Evolutionary conservation across 2,329 filamentous ascomycete species (phyloP).

Genomic region (Aspergillus pseudoglaucus): DNA sequence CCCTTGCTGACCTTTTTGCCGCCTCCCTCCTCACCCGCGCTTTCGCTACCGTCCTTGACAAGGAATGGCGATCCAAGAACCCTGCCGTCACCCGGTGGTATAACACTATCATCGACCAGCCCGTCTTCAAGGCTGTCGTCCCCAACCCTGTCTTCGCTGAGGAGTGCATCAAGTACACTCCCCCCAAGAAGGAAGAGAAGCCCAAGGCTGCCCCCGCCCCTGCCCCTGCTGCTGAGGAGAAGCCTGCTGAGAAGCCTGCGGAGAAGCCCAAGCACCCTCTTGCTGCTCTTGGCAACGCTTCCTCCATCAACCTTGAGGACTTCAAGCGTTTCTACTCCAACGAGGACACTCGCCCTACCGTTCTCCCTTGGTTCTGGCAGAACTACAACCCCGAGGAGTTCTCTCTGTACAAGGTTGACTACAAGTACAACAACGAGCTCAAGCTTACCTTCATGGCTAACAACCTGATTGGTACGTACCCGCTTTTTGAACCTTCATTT

Average conservation of each 20-base stretch:
- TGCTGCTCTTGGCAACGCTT: conserved; percentile 65
- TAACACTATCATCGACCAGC: conserved; percentile 86
- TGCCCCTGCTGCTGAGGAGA: conserved; percentile 41
- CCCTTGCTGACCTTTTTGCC: conserved; percentile 87
- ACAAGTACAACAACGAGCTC: conserved; percentile 99
- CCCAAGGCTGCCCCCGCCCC: conserved; percentile 63
- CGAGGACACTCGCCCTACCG: conserved; percentile 71
- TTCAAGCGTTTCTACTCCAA: conserved; percentile 99
- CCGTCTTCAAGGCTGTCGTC: conserved; percentile 77
- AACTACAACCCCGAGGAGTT: conserved; percentile 91
- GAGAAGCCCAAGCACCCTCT: conserved; percentile 95
- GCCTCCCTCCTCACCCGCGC: conserved; percentile 73
- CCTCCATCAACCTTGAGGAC: conserved; percentile 82
- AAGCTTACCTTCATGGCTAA: conserved; percentile 97
- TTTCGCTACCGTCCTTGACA: conserved; percentile 92
- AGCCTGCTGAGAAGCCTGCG: conserved; percentile 45
- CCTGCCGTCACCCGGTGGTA: conserved; percentile 91
- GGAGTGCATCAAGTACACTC: conserved; percentile 65
- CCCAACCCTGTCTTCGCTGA: conserved; percentile 73
- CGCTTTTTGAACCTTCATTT: background rate
- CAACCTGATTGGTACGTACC: conserved; percentile 76
- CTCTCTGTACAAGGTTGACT: conserved; percentile 88
- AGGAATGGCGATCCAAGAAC: conserved; percentile 74
- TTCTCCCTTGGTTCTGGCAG: conserved; percentile 98
- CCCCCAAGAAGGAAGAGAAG: conserved; percentile 64